Evolutionary conservation across 129 eudicot species (phyloP).

Genomic region (Pulicaria dysenterica): DNA sequence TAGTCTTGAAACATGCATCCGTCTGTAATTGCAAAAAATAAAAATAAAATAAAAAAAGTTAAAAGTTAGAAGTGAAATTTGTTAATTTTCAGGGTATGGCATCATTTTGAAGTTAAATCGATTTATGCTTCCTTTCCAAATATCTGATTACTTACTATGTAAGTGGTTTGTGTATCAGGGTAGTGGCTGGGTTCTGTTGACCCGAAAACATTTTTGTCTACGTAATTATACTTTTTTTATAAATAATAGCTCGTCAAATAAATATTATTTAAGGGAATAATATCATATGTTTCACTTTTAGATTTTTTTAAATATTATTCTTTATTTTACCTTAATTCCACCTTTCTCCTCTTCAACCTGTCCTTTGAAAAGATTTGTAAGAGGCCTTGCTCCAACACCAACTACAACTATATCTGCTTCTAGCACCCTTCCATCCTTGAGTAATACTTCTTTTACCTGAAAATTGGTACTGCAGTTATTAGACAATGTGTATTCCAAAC

Average conservation of each 20-base stretch:
- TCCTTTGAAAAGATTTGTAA: slow-evolving; percentile 81
- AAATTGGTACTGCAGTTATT: neutral
- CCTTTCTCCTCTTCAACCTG: slow-evolving; percentile 98
- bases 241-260: neutral
- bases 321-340: slow-evolving; percentile 76
- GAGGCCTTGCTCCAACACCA: slow-evolving; percentile 97
- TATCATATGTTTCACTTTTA: no score
- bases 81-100: neutral
- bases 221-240: neutral
- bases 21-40: slow-evolving; percentile 61
- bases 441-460: slow-evolving; percentile 84
- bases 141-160: neutral
- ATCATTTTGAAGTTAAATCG: neutral
- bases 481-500: neutral
- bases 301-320: no score
- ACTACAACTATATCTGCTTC: slow-evolving; percentile 96
- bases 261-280: neutral
- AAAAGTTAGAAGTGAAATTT: slow-evolving; percentile 4
- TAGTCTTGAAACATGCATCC: slow-evolving; percentile 88
- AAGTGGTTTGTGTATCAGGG: neutral
- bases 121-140: neutral
- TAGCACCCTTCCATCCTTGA: slow-evolving; percentile 94
- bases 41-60: no score
- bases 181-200: neutral
- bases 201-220: neutral